These are phyloP conservation scores for Dactylis glomerata DNA, from an alignment of 176 grass and related monocot species.

Conservation along the genomic window DNA sequence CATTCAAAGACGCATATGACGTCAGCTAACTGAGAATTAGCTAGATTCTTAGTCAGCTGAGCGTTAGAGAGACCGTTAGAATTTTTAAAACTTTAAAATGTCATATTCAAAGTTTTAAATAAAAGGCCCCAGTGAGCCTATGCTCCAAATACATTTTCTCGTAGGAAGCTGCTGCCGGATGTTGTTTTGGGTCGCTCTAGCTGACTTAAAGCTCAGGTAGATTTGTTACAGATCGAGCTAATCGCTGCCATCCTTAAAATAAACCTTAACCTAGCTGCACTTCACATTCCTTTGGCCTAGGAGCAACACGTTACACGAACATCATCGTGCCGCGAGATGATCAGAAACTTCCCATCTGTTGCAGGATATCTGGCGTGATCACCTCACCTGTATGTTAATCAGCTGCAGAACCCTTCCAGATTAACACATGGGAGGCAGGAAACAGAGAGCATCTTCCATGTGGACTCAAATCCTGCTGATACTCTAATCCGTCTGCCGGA, in stretches of 20 bases:
- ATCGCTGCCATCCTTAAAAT: neutral
- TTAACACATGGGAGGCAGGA: neutral
- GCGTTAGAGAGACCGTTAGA: too few relatives aligned
- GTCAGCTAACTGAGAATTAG: too few relatives aligned
- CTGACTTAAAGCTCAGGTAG: neutral
- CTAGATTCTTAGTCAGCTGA: too few relatives aligned
- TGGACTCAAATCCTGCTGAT: neutral
- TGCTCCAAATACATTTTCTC: too few relatives aligned
- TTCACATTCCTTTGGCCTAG: neutral
- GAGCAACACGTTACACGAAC: too few relatives aligned
- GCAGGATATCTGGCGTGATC: neutral
- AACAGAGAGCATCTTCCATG: constrained; percentile 31
- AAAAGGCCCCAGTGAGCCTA: too few relatives aligned
- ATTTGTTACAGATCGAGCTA: neutral
- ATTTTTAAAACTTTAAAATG: too few relatives aligned
- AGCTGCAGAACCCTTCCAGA: neutral
- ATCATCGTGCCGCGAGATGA: neutral
- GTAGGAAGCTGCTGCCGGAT: too few relatives aligned
- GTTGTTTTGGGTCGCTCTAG: too few relatives aligned
- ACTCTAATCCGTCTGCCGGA: neutral
- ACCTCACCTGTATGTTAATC: neutral
- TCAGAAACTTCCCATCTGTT: neutral
- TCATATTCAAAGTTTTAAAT: too few relatives aligned
- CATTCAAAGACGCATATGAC: too few relatives aligned
- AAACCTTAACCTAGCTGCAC: neutral